These are phyloP conservation scores for Paramecium octaurelia DNA, from an alignment of 73 alveolate species.

Conservation along the genomic window DNA sequence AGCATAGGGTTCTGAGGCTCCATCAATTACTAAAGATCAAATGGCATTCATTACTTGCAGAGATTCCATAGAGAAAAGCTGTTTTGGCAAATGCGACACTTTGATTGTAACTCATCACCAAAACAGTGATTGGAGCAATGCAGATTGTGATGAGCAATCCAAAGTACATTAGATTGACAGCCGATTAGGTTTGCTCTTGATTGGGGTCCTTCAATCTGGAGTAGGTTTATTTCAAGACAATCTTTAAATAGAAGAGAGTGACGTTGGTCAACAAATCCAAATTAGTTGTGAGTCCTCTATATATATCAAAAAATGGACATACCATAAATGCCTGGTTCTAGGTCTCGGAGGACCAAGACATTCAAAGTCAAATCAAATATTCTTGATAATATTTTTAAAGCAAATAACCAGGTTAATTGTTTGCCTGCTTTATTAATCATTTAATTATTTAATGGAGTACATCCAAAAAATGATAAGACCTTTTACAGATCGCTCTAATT, in stretches of 20 bases:
- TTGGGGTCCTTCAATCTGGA: background rate
- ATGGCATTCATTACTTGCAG: background rate
- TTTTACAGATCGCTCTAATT: background rate
- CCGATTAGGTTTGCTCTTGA: background rate
- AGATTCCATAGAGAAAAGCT: background rate
- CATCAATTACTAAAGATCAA: slow-evolving; percentile 7
- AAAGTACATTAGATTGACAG: slow-evolving; percentile 3
- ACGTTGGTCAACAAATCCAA: background rate
- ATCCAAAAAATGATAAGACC: background rate
- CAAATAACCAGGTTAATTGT: slow-evolving; percentile 33
- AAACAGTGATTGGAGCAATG: background rate
- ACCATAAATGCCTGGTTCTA: background rate
- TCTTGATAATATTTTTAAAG: slow-evolving; percentile 35
- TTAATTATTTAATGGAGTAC: background rate
- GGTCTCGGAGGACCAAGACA: background rate
- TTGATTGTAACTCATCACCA: background rate
- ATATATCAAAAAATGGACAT: background rate
- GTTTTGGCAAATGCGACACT: background rate
- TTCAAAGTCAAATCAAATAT: slow-evolving; percentile 34
- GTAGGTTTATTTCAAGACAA: background rate
- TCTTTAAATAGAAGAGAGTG: background rate
- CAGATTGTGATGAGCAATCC: slow-evolving; percentile 42
- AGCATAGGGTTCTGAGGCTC: slow-evolving; percentile 19
- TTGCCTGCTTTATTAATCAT: slow-evolving; percentile 30
- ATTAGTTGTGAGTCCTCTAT: background rate